Conservation (phyloP, 495 filamentous ascomycete genomes). For the Saxophila tyrrhenica region DNA sequence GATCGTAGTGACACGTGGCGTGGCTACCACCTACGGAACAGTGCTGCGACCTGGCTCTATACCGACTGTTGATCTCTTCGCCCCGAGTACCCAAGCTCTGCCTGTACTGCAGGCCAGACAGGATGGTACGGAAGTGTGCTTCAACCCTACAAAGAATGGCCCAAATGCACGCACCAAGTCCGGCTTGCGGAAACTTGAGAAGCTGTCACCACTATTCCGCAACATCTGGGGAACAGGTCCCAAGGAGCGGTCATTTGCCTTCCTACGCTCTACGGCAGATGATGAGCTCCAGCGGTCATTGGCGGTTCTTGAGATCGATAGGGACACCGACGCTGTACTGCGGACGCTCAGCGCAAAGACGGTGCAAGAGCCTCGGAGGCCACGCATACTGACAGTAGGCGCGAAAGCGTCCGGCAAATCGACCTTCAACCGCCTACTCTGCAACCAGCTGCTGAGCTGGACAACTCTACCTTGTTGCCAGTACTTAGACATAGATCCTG, state of each 20-base stretch:
- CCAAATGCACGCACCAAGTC: too few species aligned
- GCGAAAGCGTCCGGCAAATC: constrained; percentile 82
- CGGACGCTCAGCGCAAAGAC: not conserved
- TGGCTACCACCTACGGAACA: constrained; percentile 55
- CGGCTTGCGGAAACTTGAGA: constrained; percentile 46
- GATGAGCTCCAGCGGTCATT: constrained; percentile 11
- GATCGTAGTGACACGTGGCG: constrained; percentile 52
- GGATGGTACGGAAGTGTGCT: constrained; percentile 39
- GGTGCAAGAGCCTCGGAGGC: not conserved
- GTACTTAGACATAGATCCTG: constrained; percentile 73
- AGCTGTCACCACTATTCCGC: constrained; percentile 57
- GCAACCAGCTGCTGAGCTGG: constrained; percentile 59
- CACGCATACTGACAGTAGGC: constrained; percentile 33
- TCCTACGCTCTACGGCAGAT: not conserved
- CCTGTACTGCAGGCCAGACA: constrained; percentile 53
- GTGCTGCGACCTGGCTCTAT: constrained; percentile 43
- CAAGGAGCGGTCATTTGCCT: not conserved
- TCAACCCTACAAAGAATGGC: too few species aligned
- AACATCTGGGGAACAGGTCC: constrained; percentile 56
- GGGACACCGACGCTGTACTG: not conserved
- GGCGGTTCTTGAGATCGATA: constrained; percentile 9
- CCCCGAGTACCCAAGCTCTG: constrained; percentile 64
- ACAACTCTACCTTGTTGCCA: constrained; percentile 32
- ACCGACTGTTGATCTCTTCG: constrained; percentile 49
- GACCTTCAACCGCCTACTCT: constrained; percentile 64